Percentiles rank a stretch among this genome's conserved stretches.
Conservation (phyloP, 768 basidiomycete genomes). For the Leucosporidium scottii region DNA sequence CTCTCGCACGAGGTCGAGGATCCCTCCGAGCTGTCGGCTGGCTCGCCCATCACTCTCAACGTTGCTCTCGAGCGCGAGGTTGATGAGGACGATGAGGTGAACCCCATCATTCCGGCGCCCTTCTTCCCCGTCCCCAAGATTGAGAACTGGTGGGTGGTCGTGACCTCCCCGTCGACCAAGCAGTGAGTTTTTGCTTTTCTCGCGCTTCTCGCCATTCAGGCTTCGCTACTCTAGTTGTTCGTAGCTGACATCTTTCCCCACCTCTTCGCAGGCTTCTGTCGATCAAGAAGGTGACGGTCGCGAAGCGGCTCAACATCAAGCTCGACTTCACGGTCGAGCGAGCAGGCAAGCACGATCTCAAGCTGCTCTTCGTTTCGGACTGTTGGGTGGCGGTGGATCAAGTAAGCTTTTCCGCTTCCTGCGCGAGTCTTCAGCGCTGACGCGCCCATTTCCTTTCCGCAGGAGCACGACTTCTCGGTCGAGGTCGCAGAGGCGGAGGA, state of each 20-base stretch:
- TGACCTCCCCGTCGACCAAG: slow-evolving; percentile 54
- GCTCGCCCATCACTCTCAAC: slow-evolving; percentile 70
- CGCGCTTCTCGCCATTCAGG: too few species aligned
- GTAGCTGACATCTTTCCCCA: background rate
- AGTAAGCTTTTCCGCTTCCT: background rate
- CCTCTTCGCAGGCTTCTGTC: slow-evolving; percentile 53
- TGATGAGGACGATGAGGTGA: slow-evolving; percentile 63
- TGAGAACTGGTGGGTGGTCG: slow-evolving; percentile 86
- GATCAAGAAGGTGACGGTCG: slow-evolving; percentile 74
- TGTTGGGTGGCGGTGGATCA: background rate
- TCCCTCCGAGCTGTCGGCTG: slow-evolving; percentile 77
- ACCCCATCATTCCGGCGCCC: slow-evolving; percentile 84
- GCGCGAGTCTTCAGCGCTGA: background rate
- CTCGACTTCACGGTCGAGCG: slow-evolving; percentile 79
- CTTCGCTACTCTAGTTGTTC: background rate
- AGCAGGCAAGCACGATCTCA: slow-evolving; percentile 64
- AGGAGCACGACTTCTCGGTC: slow-evolving; percentile 10
- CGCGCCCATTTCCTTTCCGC: background rate
- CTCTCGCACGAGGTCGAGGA: slow-evolving; percentile 73
- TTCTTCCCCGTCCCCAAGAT: slow-evolving; percentile 85
- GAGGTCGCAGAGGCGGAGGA: slow-evolving; percentile 16
- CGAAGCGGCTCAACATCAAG: slow-evolving; percentile 64
- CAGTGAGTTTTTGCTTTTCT: slow-evolving; percentile 43
- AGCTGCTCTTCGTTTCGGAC: slow-evolving; percentile 81
- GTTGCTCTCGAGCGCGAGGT: slow-evolving; percentile 73